These are phyloP conservation scores for Metschnikowia amazonensis DNA, from an alignment of 805 yeast genomes.

Conservation along the genomic window DNA sequence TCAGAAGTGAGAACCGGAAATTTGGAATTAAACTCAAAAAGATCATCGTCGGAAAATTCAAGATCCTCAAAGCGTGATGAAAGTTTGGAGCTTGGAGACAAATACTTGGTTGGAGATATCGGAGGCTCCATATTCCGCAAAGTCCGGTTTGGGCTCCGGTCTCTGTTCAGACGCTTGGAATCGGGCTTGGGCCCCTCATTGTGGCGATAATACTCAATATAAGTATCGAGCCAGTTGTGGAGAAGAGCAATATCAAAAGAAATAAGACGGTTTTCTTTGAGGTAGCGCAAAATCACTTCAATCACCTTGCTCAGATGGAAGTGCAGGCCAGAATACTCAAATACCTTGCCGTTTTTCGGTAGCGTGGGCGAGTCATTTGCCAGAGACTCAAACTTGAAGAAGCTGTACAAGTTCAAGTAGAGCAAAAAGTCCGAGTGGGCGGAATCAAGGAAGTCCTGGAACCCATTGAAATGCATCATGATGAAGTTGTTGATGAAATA, in stretches of 20 bases:
- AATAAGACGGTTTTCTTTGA: slow-evolving; percentile 27
- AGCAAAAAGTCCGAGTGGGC: slow-evolving; percentile 39
- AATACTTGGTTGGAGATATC: background rate
- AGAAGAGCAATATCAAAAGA: slow-evolving; percentile 34
- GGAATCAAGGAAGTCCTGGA: slow-evolving; percentile 35
- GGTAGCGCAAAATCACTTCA: slow-evolving; percentile 23
- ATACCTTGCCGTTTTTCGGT: slow-evolving; percentile 2
- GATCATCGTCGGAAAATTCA: slow-evolving; percentile 8
- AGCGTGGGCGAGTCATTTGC: background rate
- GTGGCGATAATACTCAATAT: slow-evolving; percentile 32
- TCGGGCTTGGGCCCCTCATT: slow-evolving; percentile 5
- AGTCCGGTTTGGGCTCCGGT: background rate
- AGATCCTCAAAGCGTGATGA: background rate
- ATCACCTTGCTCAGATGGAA: background rate
- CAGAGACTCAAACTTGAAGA: slow-evolving; percentile 28
- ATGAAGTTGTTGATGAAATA: slow-evolving; percentile 41
- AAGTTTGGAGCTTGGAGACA: background rate
- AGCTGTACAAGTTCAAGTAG: slow-evolving; percentile 39
- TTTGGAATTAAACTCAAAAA: slow-evolving; percentile 12
- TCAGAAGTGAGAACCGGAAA: slow-evolving; percentile 12
- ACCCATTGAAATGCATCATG: slow-evolving; percentile 42
- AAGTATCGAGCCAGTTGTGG: slow-evolving; percentile 37
- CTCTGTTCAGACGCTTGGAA: no score
- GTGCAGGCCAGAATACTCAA: background rate
- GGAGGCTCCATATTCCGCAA: background rate